phyloP scores from a whole-genome alignment of 2,329 filamentous ascomycete genomes.

The Westerdykella aurantiaca region DNA sequence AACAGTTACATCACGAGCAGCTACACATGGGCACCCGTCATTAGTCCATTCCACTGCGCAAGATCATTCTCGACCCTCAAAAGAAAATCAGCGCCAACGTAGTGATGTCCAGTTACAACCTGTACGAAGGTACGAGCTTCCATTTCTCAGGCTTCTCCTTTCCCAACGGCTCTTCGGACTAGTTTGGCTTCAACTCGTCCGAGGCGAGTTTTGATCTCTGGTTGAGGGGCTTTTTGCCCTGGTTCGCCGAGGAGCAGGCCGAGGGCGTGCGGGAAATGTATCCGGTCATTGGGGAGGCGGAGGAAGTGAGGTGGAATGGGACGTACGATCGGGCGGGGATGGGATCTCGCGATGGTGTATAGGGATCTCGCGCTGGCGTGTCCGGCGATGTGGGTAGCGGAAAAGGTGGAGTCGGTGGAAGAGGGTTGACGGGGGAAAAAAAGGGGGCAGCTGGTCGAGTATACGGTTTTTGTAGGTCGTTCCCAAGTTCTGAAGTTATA shows the following conservation, averaged over 20 bases:
- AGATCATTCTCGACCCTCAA: too few relatives aligned
- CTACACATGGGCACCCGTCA: too few relatives aligned
- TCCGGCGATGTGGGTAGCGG: too few relatives aligned
- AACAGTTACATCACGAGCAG: too few relatives aligned
- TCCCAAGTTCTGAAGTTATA: too few relatives aligned
- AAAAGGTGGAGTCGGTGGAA: too few relatives aligned
- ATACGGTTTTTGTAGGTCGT: too few relatives aligned
- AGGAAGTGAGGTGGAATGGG: slow-evolving; percentile 48
- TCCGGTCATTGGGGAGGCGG: slow-evolving; percentile 43
- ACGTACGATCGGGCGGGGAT: slow-evolving; percentile 51
- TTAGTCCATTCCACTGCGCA: too few relatives aligned
- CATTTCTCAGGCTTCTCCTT: slow-evolving; percentile 48
- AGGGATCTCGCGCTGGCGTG: too few relatives aligned
- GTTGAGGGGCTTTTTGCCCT: slow-evolving; percentile 51
- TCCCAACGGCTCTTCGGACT: slow-evolving; percentile 33
- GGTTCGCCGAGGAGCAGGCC: slow-evolving; percentile 39
- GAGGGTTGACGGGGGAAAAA: too few relatives aligned
- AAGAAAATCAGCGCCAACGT: too few relatives aligned
- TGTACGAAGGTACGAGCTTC: slow-evolving; percentile 59
- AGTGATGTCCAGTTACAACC: slow-evolving; percentile 56
- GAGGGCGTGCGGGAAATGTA: slow-evolving; percentile 43
- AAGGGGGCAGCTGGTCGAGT: too few relatives aligned
- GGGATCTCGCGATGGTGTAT: slow-evolving; percentile 55
- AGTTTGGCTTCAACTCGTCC: slow-evolving; percentile 48
- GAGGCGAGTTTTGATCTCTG: slow-evolving; percentile 47